Evolutionary conservation across 352 stramenopile species (phyloP).

Genomic region (Phytophthora vignae): DNA sequence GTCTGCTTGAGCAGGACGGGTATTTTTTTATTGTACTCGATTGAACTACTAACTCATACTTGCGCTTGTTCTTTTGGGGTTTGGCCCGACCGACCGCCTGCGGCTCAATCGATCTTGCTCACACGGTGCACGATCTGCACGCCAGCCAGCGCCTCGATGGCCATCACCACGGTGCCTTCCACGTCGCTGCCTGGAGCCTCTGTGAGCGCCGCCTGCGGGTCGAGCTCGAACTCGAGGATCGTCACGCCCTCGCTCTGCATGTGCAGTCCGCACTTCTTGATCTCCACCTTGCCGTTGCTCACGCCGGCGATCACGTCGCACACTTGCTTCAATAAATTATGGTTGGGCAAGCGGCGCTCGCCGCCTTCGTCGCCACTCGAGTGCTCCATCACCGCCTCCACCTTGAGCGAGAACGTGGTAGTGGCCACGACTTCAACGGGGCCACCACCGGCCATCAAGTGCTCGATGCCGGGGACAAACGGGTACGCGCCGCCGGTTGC

Average conservation of each 20-base stretch:
- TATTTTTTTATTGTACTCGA: slow-evolving; percentile 49
- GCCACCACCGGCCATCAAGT: slow-evolving; percentile 32
- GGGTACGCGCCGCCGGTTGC: slow-evolving; percentile 20
- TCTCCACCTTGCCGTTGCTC: slow-evolving; percentile 71
- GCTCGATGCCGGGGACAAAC: slow-evolving; percentile 41
- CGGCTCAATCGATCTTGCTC: slow-evolving; percentile 30
- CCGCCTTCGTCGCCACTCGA: slow-evolving; percentile 47
- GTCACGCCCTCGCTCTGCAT: slow-evolving; percentile 75
- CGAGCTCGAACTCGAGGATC: slow-evolving; percentile 82
- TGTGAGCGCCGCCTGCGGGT: slow-evolving; percentile 45
- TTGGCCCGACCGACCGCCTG: not conserved
- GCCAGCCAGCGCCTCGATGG: slow-evolving; percentile 52
- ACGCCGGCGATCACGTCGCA: slow-evolving; percentile 79
- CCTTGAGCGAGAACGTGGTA: slow-evolving; percentile 68
- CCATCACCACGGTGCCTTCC: slow-evolving; percentile 44
- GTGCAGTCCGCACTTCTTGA: slow-evolving; percentile 84
- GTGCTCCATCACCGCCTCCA: slow-evolving; percentile 64
- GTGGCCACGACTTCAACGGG: slow-evolving; percentile 18
- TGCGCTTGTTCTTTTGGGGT: slow-evolving; percentile 18
- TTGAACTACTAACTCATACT: slow-evolving; percentile 46
- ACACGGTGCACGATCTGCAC: slow-evolving; percentile 55
- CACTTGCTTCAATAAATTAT: slow-evolving; percentile 89
- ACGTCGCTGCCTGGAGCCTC: slow-evolving; percentile 31
- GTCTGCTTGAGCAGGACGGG: slow-evolving; percentile 14
- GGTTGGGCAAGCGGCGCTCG: slow-evolving; percentile 74